Percentiles rank a stretch among this genome's conserved stretches.
These are phyloP conservation scores for Picea abies DNA, from an alignment of 83 land plant species.

Conservation along the genomic window DNA sequence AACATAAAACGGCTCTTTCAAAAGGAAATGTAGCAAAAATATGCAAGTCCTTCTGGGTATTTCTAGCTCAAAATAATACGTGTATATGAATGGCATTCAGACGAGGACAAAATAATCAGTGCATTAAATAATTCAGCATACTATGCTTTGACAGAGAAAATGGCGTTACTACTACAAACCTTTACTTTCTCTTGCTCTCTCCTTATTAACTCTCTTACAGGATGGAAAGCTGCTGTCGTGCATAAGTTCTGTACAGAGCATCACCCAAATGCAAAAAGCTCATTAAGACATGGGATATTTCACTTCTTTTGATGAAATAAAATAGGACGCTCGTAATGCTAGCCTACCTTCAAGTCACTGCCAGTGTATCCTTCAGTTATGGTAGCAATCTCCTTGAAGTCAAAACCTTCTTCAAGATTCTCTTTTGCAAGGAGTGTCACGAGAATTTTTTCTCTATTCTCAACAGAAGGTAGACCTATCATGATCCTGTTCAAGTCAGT, in stretches of 20 bases:
- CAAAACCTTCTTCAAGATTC: too few species aligned
- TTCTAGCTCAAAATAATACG: not conserved
- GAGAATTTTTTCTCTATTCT: too few species aligned
- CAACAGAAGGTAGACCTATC: too few species aligned
- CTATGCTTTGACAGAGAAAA: not conserved
- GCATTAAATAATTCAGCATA: not conserved
- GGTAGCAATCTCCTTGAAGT: too few species aligned
- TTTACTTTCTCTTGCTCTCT: constrained; percentile 41
- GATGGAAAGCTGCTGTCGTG: constrained; percentile 75
- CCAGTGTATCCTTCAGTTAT: too few species aligned
- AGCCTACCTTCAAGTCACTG: too few species aligned
- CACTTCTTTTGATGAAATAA: not conserved
- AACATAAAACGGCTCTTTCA: too few species aligned
- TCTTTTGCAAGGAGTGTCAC: too few species aligned
- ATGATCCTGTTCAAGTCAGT: too few species aligned
- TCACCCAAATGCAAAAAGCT: not conserved
- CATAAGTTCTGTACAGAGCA: constrained; percentile 53
- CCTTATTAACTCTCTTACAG: constrained; percentile 68
- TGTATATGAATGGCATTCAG: not conserved
- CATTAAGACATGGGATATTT: not conserved
- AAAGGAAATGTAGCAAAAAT: too few species aligned
- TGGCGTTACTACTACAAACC: not conserved
- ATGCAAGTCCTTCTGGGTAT: not conserved
- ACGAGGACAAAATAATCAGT: not conserved
- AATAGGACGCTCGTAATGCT: not conserved